Conservation (phyloP, 2,329 filamentous ascomycete genomes). For the Orbilia javanica region DNA sequence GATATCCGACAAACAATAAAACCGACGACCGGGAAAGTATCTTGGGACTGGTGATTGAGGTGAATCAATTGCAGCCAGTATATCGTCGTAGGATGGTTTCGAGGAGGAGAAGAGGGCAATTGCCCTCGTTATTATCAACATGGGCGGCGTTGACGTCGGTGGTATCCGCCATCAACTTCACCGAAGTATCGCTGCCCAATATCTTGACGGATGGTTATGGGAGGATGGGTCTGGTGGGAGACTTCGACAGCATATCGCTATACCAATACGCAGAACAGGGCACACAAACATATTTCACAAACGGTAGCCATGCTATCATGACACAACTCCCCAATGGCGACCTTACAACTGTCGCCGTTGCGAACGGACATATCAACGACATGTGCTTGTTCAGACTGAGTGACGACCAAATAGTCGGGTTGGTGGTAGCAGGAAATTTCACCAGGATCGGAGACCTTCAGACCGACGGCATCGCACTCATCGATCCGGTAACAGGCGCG, state of each 20-base stretch:
- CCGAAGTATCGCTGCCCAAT: constrained; percentile 42
- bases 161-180: constrained; percentile 51
- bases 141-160: constrained; percentile 46
- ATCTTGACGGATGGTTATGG: constrained; percentile 45
- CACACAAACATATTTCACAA: constrained; percentile 75
- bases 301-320: constrained; percentile 85
- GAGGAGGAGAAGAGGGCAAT: constrained; percentile 51
- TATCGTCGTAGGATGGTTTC: constrained; percentile 46
- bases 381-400: constrained; percentile 84
- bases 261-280: constrained; percentile 87
- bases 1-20: constrained; percentile 18
- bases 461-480: constrained; percentile 83
- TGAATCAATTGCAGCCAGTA: constrained; percentile 33
- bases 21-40: constrained; percentile 1
- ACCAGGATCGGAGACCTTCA: constrained; percentile 84
- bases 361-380: constrained; percentile 85
- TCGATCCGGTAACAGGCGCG: constrained; percentile 78
- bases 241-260: constrained; percentile 91
- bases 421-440: constrained; percentile 94
- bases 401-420: constrained; percentile 76
- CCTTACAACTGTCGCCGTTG: constrained; percentile 78
- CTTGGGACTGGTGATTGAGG: constrained; percentile 17
- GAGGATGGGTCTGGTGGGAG: constrained; percentile 68
- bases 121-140: constrained; percentile 51
- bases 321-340: constrained; percentile 86